Evolutionary conservation across 1,139 yeast genomes (phyloP).

Genomic region (Blastobotrys illinoisensis): DNA sequence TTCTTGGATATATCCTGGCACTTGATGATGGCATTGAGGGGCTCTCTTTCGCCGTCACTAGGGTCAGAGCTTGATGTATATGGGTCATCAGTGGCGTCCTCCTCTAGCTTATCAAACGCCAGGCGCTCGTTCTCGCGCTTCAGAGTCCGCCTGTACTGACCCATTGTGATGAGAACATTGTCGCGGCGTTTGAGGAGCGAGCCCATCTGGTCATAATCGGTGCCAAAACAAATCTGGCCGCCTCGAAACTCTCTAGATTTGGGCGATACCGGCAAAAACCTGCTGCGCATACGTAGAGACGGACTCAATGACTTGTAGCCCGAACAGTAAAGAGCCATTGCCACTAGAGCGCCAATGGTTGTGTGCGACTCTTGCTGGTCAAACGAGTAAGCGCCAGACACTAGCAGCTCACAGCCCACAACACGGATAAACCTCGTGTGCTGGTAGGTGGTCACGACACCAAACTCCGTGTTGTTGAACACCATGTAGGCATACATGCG

Average conservation of each 20-base stretch:
- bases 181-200: conserved; percentile 1
- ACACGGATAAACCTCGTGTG: conserved; percentile 9
- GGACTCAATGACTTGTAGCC: conserved; percentile 5
- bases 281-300: conserved; percentile 1
- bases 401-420: conserved; percentile 1
- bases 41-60: neutral
- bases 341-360: conserved; percentile 11
- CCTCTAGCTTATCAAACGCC: neutral
- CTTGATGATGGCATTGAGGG: conserved; percentile 4
- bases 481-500: conserved; percentile 11
- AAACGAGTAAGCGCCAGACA: conserved; percentile 8
- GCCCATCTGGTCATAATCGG: neutral
- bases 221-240: neutral
- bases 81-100: neutral
- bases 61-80: conserved; percentile 1
- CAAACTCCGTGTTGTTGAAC: conserved; percentile 10
- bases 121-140: neutral
- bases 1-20: conserved; percentile 8
- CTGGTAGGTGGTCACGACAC: conserved; percentile 9
- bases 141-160: neutral
- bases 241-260: conserved; percentile 4
- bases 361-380: conserved; percentile 11
- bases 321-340: conserved; percentile 6
- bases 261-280: conserved; percentile 2
- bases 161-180: neutral